Evolutionary conservation across 495 filamentous ascomycete genomes (phyloP).

Genomic region (Xylaria intraflava): DNA sequence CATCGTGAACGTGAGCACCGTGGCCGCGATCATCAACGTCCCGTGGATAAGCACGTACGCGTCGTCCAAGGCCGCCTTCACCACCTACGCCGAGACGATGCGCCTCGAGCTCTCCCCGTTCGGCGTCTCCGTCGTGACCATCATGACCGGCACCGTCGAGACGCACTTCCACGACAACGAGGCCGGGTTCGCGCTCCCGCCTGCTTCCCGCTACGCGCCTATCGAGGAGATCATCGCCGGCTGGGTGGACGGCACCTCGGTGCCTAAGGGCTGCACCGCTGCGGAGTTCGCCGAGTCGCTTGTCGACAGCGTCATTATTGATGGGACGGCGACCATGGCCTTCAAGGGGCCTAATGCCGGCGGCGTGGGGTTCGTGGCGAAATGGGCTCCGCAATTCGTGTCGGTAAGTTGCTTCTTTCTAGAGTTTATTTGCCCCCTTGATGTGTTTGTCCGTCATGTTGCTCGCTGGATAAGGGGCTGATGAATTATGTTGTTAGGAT

Average conservation of each 20-base stretch:
- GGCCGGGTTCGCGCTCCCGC: neutral
- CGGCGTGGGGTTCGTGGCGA: neutral
- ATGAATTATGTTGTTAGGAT: neutral
- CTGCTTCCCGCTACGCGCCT: neutral
- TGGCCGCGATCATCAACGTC: no score
- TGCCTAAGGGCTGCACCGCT: neutral
- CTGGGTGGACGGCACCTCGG: neutral
- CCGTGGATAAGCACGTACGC: no score
- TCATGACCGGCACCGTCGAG: no score
- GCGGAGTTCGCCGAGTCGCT: neutral
- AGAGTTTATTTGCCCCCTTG: neutral
- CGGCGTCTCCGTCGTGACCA: no score
- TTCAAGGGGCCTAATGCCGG: neutral
- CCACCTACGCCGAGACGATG: no score
- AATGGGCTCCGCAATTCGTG: neutral
- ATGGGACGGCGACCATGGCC: neutral
- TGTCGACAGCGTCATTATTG: neutral
- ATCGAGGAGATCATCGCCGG: neutral
- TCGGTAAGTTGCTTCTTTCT: neutral
- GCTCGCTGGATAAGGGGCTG: neutral
- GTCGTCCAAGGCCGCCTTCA: no score
- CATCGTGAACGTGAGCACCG: slow-evolving; percentile 44
- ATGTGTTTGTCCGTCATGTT: neutral
- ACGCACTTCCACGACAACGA: neutral
- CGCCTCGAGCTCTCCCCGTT: no score